Evolutionary conservation across 257 asterid genomes (phyloP).

Genomic region (Coffea eugenioides): DNA sequence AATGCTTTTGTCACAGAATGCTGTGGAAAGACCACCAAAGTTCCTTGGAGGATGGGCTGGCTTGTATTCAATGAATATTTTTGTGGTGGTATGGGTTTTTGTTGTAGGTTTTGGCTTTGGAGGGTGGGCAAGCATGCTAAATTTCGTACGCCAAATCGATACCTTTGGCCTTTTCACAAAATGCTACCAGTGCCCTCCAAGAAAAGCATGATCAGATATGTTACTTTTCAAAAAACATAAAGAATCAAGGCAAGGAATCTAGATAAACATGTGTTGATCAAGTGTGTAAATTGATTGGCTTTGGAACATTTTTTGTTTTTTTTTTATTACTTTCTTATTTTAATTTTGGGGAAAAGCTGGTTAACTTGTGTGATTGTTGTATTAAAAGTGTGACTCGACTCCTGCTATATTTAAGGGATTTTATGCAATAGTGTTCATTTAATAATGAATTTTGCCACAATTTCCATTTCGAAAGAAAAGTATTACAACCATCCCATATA

Average conservation of each 20-base stretch:
- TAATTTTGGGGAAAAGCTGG: not conserved
- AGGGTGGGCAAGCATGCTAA: conserved; percentile 85
- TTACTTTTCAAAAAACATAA: not conserved
- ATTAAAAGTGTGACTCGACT: not conserved
- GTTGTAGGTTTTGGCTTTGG: conserved; percentile 82
- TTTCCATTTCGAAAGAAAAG: too few relatives aligned
- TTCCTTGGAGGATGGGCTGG: conserved; percentile 74
- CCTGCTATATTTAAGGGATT: not conserved
- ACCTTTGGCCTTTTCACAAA: conserved; percentile 79
- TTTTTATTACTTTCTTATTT: not conserved
- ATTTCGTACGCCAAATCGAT: conserved; percentile 64
- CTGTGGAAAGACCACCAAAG: conserved; percentile 77
- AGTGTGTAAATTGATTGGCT: conserved; percentile 9
- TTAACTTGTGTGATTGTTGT: not conserved
- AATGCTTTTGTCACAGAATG: conserved; percentile 42
- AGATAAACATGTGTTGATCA: not conserved
- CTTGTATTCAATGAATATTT: conserved; percentile 53
- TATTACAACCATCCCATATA: too few relatives aligned
- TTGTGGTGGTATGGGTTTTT: conserved; percentile 80
- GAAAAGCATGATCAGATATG: conserved; percentile 4
- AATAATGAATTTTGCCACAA: too few relatives aligned
- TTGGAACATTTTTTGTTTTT: not conserved
- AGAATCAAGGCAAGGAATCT: not conserved
- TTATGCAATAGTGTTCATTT: too few relatives aligned
- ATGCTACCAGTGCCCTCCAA: conserved; percentile 76